Conservation (phyloP, 306 rosid species). For the Myrica gale region DNA sequence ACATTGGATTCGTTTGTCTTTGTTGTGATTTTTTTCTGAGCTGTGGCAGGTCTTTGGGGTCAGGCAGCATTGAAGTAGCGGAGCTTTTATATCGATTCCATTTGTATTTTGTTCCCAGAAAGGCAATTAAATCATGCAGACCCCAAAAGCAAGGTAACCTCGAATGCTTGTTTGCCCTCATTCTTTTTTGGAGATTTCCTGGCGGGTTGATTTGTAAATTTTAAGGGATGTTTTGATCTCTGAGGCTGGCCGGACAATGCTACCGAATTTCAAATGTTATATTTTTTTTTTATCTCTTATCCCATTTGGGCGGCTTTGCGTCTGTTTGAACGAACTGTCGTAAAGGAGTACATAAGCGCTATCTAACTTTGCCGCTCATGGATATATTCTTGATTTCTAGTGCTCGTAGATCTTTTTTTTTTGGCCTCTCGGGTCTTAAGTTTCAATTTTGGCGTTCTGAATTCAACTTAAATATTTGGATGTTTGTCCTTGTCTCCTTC, state of each 20-base stretch:
- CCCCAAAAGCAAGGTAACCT: conserved; percentile 92
- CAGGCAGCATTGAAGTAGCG: conserved; percentile 60
- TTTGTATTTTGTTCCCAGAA: conserved; percentile 31
- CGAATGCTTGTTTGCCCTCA: conserved; percentile 24
- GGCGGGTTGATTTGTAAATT: conserved; percentile 23
- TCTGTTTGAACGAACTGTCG: background rate
- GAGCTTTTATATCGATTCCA: conserved; percentile 34
- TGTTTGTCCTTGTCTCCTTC: background rate
- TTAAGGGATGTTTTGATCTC: conserved; percentile 1
- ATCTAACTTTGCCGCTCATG: conserved; percentile 2
- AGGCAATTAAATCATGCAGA: conserved; percentile 67
- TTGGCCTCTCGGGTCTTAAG: background rate
- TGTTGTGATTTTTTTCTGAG: conserved; percentile 47
- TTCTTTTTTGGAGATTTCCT: conserved; percentile 20
- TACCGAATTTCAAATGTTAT: background rate
- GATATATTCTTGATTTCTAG: conserved; percentile 14
- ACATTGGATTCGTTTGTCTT: conserved; percentile 76
- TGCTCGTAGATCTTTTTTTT: conserved; percentile 13
- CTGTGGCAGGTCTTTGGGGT: conserved; percentile 63
- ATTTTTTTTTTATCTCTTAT: background rate
- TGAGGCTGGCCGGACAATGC: conserved; percentile 4
- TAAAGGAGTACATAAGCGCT: conserved; percentile 3
- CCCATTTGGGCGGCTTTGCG: background rate
- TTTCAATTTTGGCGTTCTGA: conserved; percentile 5
- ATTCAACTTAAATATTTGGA: background rate